Evolutionary conservation across 192 early-diverging fungal species (phyloP), one percentile per base, ranked within the genome.

Genomic region (Coemansia javaensis): DNA sequence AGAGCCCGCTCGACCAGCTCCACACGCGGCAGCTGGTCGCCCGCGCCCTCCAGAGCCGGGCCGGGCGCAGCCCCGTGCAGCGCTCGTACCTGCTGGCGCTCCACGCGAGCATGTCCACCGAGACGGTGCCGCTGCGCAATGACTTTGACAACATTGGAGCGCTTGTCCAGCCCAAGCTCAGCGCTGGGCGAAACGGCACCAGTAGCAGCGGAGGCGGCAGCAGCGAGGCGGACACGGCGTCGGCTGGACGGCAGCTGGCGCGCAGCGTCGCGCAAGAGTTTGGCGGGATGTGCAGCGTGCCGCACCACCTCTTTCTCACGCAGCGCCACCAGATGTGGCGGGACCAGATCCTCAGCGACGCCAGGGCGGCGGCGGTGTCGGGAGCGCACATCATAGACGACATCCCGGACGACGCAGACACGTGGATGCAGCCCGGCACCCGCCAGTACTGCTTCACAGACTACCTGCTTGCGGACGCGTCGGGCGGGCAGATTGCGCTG

Each of bases 391-490:
- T 44, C 5, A 16, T 51, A 20, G 31, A 18, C n/a, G 41, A 47
- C 32, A 47, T 52, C 32, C 60, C 56, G 7, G 47, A 32, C 40
- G 24, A 50, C 25, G 60, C 51, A 13, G 60, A 71, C 34, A 64
- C 68, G 10, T 71, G 68, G 68, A 52, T 71, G 37, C 43, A 51
- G 9, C 68, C 68, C 0, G 53, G 56, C 30, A 71, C 68, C 15
- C 52, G 56, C 12, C 68, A 71, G 56, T 45, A 52, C 17, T 53
- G 60, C 12, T 54, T 71, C 44, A 71, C 58, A 44, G 60, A 71
- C 13, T 63, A 59, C 52, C 31, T 71, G 44, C 32, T 71, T 18
- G 44, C 60, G 17, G 51, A 52, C 3, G 56, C 68, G 9, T 49
- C 50, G 17, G 42, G 32, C 17, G n/a, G 38, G 0, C 46, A 40